Evolutionary conservation across 176 grass and related monocot species (phyloP), one percentile per base, ranked within the genome.

Genomic region (Saccharum spontaneum): DNA sequence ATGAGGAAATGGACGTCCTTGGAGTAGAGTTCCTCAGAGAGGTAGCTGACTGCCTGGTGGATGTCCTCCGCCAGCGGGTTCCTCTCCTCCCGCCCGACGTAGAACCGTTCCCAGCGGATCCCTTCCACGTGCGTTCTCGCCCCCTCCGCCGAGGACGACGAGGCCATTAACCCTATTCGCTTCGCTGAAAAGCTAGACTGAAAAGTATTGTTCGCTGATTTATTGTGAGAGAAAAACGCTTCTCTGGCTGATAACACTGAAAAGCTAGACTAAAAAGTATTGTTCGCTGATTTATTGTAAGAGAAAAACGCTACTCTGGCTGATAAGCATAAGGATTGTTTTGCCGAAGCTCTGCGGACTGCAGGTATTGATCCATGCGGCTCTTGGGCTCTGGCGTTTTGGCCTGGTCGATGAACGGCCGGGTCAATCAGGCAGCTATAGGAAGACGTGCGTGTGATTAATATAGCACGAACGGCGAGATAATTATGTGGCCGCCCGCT

Each of bases 1-100:
- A 94, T 94, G 72, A 94, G 77, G 52, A 94, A 91, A 67, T 94
- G 92, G 52, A 94, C 87, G 22, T 94, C 92, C 87, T 94, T 94
- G 72, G 92, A 85, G 77, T 94, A 94, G 45, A 94, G 84, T 50
- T 94, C 92, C 16, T 91, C 71, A 3, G 87, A 89, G 39, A 94
- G 89, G 72, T 87, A 94, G 66, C 3, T 87, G 9, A 94, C 92
- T 0, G 92, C 92, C 26, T 89, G 89, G 76, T 94, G 89, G 2
- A 94, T 75, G 67, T 94, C 92, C 28, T 94, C 86, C 5, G 86
- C 89, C 55, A 91, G 59, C 10, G 89, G 92, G 63, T 94, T 94
- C 84, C 11, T 22, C 71, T 87, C 92, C 17, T 75, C 86, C 24
- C 71, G 54, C 24, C 92, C 86, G 11, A 94, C 89, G 86, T 20